phyloP scores from a whole-genome alignment of 106 monocot genomes.

The Vanilla planifolia region DNA sequence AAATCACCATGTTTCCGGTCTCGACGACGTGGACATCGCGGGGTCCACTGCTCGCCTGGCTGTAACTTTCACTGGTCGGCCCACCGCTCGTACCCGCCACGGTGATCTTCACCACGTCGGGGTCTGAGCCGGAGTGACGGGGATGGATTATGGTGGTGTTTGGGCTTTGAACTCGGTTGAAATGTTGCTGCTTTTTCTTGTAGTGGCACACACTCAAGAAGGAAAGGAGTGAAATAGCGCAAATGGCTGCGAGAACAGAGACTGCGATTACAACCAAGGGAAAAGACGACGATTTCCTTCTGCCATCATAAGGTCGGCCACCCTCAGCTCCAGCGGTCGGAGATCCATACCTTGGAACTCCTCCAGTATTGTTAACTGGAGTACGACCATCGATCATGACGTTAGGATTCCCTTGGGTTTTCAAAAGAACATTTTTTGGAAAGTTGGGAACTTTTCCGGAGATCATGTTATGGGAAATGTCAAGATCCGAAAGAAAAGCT shows the following conservation, averaged over 20 bases:
- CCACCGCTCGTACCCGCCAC: constrained; percentile 26
- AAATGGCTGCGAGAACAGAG: constrained; percentile 21
- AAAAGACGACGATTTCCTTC: constrained; percentile 14
- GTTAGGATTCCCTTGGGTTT: constrained; percentile 36
- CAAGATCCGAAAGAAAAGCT: constrained; percentile 30
- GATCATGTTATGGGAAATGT: constrained; percentile 43
- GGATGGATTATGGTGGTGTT: constrained; percentile 40
- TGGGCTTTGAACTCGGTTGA: constrained; percentile 32
- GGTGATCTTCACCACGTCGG: constrained; percentile 39
- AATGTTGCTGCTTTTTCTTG: constrained; percentile 25
- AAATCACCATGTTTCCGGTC: constrained; percentile 36
- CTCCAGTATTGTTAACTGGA: not conserved
- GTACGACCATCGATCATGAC: constrained; percentile 17
- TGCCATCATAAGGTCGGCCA: not conserved
- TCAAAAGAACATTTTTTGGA: constrained; percentile 24
- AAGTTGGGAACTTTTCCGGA: constrained; percentile 42
- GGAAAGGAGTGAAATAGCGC: constrained; percentile 11
- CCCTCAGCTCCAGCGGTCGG: not conserved
- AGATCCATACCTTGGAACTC: not conserved
- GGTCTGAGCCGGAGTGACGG: constrained; percentile 31
- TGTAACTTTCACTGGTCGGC: constrained; percentile 20
- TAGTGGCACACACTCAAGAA: constrained; percentile 23
- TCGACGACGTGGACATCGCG: constrained; percentile 35
- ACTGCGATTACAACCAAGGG: constrained; percentile 23
- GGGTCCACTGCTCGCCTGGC: constrained; percentile 24